Evolutionary conservation across 2,329 filamentous ascomycete species (phyloP).

Genomic region (Sordariomycetes sp.): DNA sequence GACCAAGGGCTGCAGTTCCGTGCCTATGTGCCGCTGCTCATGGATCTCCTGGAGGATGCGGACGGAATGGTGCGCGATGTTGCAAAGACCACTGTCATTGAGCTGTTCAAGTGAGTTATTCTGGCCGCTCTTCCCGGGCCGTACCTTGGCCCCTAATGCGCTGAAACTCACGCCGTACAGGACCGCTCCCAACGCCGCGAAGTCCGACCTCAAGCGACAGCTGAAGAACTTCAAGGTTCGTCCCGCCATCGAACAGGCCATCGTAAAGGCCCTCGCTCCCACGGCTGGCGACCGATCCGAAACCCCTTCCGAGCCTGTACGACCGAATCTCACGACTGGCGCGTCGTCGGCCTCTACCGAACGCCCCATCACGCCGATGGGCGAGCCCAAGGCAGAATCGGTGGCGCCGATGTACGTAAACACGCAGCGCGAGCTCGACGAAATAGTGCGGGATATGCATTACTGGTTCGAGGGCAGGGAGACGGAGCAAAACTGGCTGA

Average conservation of each 20-base stretch:
- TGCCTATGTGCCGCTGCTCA: slow-evolving; percentile 69
- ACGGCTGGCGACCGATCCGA: slow-evolving; percentile 27
- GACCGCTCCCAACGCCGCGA: slow-evolving; percentile 69
- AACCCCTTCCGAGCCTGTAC: slow-evolving; percentile 24
- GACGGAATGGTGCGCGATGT: slow-evolving; percentile 79
- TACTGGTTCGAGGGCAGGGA: slow-evolving; percentile 78
- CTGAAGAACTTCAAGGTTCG: slow-evolving; percentile 76
- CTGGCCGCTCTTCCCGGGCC: not conserved
- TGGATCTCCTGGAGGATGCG: slow-evolving; percentile 81
- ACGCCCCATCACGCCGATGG: slow-evolving; percentile 48
- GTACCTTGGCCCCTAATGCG: not conserved
- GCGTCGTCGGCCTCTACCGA: slow-evolving; percentile 35
- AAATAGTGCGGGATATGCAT: slow-evolving; percentile 73
- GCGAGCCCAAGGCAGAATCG: slow-evolving; percentile 54
- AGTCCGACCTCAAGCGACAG: slow-evolving; percentile 81
- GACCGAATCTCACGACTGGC: slow-evolving; percentile 38
- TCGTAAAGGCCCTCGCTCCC: slow-evolving; percentile 63
- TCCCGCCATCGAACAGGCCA: slow-evolving; percentile 73
- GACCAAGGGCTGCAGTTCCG: slow-evolving; percentile 73
- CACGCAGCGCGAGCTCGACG: slow-evolving; percentile 78
- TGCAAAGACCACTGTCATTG: slow-evolving; percentile 74
- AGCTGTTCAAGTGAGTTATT: slow-evolving; percentile 62
- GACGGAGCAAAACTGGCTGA: slow-evolving; percentile 82
- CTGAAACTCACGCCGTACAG: slow-evolving; percentile 25
- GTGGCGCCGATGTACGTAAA: slow-evolving; percentile 79